Base-by-base conservation (phyloP, 805 yeast species). In the Candida broadrunensis region DNA sequence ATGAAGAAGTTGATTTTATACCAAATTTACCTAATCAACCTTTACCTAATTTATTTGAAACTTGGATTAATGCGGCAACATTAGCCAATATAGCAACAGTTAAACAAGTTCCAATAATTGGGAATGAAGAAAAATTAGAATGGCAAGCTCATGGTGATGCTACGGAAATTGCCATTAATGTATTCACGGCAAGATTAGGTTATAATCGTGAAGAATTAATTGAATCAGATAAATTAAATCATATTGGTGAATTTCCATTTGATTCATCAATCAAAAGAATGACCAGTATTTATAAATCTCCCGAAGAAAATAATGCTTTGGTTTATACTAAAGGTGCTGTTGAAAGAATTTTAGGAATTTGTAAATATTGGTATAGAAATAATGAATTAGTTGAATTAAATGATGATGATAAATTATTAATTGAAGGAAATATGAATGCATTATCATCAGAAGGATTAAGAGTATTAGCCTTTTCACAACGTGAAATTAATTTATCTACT, bases 21-120 rank as follows among this genome's bases (percentile, higher is more conserved):
- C 59, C 46, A 5, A 42, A 13, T 18, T 43, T 43, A 24, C 46
- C 50, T 16, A 47, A 32, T 32, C n/a, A n/a, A n/a, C 47, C 61
- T 6, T 43, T 39, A 17, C 45, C 61, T 13, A 44, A 38, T 26
- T 54, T 56, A 12, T 75, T 77, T 48, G 44, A 58, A 24, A 56
- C 68, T 27, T 87, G 88, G 85, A 60, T 85, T 39, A 55, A 63
- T 19, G 68, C 84, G 36, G 88, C 95, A 2, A 76, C 93, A 1
- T 63, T 88, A 46, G 95, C 95, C 26, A 88, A 88, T 52, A 80
- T 87, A 52, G 91, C 96, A 3, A 70, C 72, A 9, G 80, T 88
- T 2, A 75, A 72, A 46, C 66, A 73, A 49, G 64, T 73, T 43
- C 62, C 56, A n/a, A 63, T 60, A 17, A 36, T 36, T 8, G 59